Evolutionary conservation across 129 eudicot genomes (phyloP).

Genomic region (Mikania micrantha): DNA sequence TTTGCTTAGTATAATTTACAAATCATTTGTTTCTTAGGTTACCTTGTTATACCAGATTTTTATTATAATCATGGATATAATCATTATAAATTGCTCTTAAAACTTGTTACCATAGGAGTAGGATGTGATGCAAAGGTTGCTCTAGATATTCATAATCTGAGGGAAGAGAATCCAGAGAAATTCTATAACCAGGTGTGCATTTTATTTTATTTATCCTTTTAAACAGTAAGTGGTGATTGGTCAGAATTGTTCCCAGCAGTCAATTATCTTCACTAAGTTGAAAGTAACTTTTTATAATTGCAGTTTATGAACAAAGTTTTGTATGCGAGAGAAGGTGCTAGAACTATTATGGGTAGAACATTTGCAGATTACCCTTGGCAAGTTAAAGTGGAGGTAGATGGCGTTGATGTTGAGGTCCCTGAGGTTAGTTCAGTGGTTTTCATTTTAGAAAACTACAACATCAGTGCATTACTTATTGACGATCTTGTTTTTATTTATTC

Average conservation of each 20-base stretch:
- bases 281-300: slow-evolving; percentile 17
- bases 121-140: slow-evolving; percentile 99
- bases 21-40: no score
- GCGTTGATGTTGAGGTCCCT: slow-evolving; percentile 94
- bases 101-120: slow-evolving; percentile 57
- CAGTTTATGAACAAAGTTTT: slow-evolving; percentile 34
- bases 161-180: slow-evolving; percentile 98
- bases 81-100: no score
- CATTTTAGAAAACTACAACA: no score
- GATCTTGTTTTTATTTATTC: no score
- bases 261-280: slow-evolving; percentile 13
- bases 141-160: slow-evolving; percentile 85
- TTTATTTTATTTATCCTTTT: background rate
- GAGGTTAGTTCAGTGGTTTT: slow-evolving; percentile 74
- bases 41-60: background rate
- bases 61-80: slow-evolving; percentile 8
- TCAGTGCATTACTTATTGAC: no score
- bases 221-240: no score
- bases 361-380: slow-evolving; percentile 97
- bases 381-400: slow-evolving; percentile 48
- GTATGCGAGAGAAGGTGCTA: slow-evolving; percentile 99
- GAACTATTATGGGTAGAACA: slow-evolving; percentile 91
- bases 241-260: no score
- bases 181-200: slow-evolving; percentile 69
- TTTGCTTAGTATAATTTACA: background rate